A percentile compares a stretch with the other conserved stretches of the same genome.
phyloP scores from a whole-genome alignment of 1,284 basidiomycete species.

The Filobasidium uniguttulatum region DNA sequence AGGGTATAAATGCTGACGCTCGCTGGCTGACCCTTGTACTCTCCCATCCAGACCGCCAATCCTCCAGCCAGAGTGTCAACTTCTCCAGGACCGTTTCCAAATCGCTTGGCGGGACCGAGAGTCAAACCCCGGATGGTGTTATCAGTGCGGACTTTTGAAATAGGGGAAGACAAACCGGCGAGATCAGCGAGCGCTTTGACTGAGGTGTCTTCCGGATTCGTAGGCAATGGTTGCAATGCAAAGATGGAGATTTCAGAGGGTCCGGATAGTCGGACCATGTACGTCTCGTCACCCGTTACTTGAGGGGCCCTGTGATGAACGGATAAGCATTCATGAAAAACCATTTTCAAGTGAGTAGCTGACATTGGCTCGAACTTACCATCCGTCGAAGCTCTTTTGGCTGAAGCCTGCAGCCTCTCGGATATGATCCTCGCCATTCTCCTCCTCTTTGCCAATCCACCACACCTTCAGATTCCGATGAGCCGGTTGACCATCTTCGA shows the following conservation, averaged over 20 bases:
- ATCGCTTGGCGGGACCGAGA: constrained; percentile 16
- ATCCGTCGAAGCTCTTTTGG: constrained; percentile 32
- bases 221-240: constrained; percentile 39
- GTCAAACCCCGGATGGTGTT: constrained; percentile 31
- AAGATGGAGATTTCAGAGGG: constrained; percentile 71
- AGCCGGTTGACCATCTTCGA: constrained; percentile 31
- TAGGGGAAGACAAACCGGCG: constrained; percentile 37
- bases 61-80: constrained; percentile 8
- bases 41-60: constrained; percentile 77
- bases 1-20: constrained; percentile 74
- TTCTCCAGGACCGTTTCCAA: neutral
- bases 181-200: constrained; percentile 64
- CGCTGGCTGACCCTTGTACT: constrained; percentile 94
- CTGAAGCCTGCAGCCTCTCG: constrained; percentile 33
- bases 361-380: constrained; percentile 19
- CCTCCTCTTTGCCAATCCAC: constrained; percentile 16
- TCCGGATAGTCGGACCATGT: constrained; percentile 55
- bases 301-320: constrained; percentile 50
- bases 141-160: constrained; percentile 21
- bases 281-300: constrained; percentile 64
- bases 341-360: neutral
- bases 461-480: constrained; percentile 36
- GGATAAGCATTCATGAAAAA: neutral
- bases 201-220: constrained; percentile 50
- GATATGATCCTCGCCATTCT: constrained; percentile 17